Evolutionary conservation across 768 basidiomycete species (phyloP), one percentile per base, ranked within the genome.

Genomic region (Suillus variegatus): DNA sequence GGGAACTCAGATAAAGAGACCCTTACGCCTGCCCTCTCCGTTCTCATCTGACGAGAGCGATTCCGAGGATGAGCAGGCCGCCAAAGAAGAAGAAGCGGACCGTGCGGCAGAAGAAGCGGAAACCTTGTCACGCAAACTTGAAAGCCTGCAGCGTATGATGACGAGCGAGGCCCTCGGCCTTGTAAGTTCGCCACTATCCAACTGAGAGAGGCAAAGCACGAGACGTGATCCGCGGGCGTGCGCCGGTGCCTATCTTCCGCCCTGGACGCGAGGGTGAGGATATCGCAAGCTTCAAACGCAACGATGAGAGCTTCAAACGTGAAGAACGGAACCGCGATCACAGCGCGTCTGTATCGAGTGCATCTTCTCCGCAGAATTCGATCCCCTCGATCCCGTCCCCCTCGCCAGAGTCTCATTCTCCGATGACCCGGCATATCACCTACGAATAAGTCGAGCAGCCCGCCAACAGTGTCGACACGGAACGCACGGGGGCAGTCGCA

Each of bases 311-410:
- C 54, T 77, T 75, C 65, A 77, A 69, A 64, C 80, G 80, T 56
- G 80, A 72, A 38, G 81, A 82, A 35, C 85, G 83, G 54, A 86
- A 81, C 70, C 80, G 78, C 67, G 85, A 85, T 70, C 81, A 83
- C 25, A 90, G 89, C 66, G 90, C 89, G 65, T 93, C 91, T 70
- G 81, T 91, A 10, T 92, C 92, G 5, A 90, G 89, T 73, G 78
- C 86, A 14, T 85, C 86, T 66, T 93, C 93, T 22, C 89, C 89
- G 2, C 90, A 85, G 56, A 88, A 88, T 20, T 94, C 93, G 0
- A 90, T 93, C 43, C 91, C 91, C 1, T 91, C 91, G 18, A 93
- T 94, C 32, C 88, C 92, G 0, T 93, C 92, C 0, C 88, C 90
- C 22, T 82, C 88, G 9, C 73, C 84, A 20, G 84, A 87, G 55